These are phyloP conservation scores for Talaromyces ruber DNA, from an alignment of 495 filamentous ascomycete species.

Conservation along the genomic window DNA sequence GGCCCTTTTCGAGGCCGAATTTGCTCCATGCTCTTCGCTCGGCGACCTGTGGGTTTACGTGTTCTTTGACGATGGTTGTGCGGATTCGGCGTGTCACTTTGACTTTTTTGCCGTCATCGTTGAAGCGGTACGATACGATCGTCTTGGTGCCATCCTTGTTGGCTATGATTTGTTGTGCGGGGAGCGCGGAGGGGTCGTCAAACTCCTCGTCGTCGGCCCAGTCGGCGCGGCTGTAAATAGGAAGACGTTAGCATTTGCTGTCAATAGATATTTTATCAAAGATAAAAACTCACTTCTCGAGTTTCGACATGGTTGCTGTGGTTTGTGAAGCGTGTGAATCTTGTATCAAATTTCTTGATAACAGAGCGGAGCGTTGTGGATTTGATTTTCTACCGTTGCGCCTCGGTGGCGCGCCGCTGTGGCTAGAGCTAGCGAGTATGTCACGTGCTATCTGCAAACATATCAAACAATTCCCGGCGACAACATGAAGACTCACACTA, in stretches of 20 bases:
- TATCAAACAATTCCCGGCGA: neutral
- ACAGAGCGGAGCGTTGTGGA: constrained; percentile 42
- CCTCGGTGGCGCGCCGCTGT: constrained; percentile 5
- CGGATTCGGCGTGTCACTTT: constrained; percentile 93
- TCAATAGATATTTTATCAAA: neutral
- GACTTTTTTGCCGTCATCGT: constrained; percentile 89
- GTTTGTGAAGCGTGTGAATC: constrained; percentile 14
- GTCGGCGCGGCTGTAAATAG: constrained; percentile 53
- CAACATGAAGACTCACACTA: neutral
- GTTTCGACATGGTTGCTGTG: constrained; percentile 37
- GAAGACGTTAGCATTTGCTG: constrained; percentile 13
- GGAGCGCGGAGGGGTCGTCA: constrained; percentile 71
- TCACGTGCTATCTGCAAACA: constrained; percentile 4
- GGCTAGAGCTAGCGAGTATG: constrained; percentile 7
- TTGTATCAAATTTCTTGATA: constrained; percentile 36
- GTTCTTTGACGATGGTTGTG: constrained; percentile 76
- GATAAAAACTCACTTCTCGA: constrained; percentile 26
- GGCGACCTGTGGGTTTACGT: constrained; percentile 93
- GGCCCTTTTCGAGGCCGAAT: constrained; percentile 79
- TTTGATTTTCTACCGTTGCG: constrained; percentile 21
- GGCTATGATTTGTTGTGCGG: constrained; percentile 72
- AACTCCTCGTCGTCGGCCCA: constrained; percentile 98
- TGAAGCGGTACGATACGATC: constrained; percentile 79
- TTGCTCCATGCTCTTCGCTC: constrained; percentile 88
- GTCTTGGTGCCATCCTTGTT: constrained; percentile 99